These are phyloP conservation scores for Mortierella sp. DNA, from an alignment of 371 early-diverging fungal genomes.

Conservation along the genomic window DNA sequence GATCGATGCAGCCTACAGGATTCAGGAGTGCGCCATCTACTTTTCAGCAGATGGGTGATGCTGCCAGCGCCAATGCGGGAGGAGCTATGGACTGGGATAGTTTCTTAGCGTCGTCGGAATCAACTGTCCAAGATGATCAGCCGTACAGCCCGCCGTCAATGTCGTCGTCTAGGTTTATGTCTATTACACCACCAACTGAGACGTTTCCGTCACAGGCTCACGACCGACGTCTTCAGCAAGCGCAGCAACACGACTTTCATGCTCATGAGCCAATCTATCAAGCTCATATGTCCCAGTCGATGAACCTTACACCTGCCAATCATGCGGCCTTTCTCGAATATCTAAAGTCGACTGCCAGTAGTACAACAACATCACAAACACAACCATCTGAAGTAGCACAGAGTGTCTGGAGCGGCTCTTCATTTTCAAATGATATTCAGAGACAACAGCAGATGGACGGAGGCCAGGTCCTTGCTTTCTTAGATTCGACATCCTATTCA, in stretches of 20 bases:
- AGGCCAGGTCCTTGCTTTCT: slow-evolving; percentile 31
- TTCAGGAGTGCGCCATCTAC: slow-evolving; percentile 1
- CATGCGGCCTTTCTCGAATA: slow-evolving; percentile 49
- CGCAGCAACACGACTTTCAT: slow-evolving; percentile 3
- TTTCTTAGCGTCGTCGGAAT: slow-evolving; percentile 45
- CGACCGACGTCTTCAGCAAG: neutral
- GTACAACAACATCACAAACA: neutral
- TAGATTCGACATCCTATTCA: slow-evolving; percentile 44
- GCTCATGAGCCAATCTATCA: slow-evolving; percentile 16
- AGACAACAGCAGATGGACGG: slow-evolving; percentile 39
- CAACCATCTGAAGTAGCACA: neutral
- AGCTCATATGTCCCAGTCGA: slow-evolving; percentile 30
- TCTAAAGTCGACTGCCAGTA: slow-evolving; percentile 35
- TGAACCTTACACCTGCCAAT: slow-evolving; percentile 46
- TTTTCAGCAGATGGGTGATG: neutral
- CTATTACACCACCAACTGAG: slow-evolving; percentile 7
- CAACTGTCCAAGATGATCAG: slow-evolving; percentile 22
- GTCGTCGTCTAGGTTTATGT: slow-evolving; percentile 15
- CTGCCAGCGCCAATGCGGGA: neutral
- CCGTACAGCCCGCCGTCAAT: slow-evolving; percentile 43
- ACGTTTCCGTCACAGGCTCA: neutral
- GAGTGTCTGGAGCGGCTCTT: neutral
- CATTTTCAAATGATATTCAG: slow-evolving; percentile 30
- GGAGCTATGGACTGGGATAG: slow-evolving; percentile 46
- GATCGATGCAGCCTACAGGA: neutral